phyloP scores from a whole-genome alignment of 495 filamentous ascomycete species.

The Aspergillus affinis region DNA sequence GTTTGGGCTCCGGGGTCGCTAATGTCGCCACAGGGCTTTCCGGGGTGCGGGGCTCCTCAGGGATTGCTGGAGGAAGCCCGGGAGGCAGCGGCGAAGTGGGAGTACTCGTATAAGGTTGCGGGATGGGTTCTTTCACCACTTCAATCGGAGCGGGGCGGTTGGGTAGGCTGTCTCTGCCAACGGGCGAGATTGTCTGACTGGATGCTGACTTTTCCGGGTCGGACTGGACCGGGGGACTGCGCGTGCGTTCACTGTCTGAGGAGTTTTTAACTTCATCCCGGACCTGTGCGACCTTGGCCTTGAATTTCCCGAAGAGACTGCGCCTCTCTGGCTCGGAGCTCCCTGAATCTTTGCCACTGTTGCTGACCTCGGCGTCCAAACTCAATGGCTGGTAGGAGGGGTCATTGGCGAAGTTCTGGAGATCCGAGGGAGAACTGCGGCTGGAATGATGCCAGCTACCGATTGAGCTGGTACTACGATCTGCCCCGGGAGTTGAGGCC shows the following conservation, averaged over 20 bases:
- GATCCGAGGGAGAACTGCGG: slow-evolving; percentile 28
- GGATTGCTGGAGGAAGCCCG: slow-evolving; percentile 40
- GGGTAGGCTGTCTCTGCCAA: slow-evolving; percentile 16
- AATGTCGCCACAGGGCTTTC: slow-evolving; percentile 20
- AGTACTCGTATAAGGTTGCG: slow-evolving; percentile 24
- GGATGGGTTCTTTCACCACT: slow-evolving; percentile 23
- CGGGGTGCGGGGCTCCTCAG: slow-evolving; percentile 41
- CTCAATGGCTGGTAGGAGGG: slow-evolving; percentile 40
- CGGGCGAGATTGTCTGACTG: slow-evolving; percentile 31
- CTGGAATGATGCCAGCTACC: slow-evolving; percentile 53
- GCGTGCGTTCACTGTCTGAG: slow-evolving; percentile 52
- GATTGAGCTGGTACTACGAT: slow-evolving; percentile 67
- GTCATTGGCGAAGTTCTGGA: slow-evolving; percentile 35
- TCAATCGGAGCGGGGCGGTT: slow-evolving; percentile 30
- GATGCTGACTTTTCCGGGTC: slow-evolving; percentile 31
- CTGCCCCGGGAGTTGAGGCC: slow-evolving; percentile 62
- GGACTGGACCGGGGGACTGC: slow-evolving; percentile 48
- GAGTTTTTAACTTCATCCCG: slow-evolving; percentile 66
- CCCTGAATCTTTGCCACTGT: slow-evolving; percentile 33
- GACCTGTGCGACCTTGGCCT: slow-evolving; percentile 76
- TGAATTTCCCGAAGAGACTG: slow-evolving; percentile 80
- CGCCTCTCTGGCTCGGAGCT: slow-evolving; percentile 58
- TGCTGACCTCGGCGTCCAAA: slow-evolving; percentile 38
- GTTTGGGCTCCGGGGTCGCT: neutral
- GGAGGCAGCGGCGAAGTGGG: slow-evolving; percentile 38